A percentile compares a stretch with the other conserved stretches of the same genome.
Evolutionary conservation across 805 yeast species (phyloP).

Genomic region (Metschnikowia aberdeeniae): DNA sequence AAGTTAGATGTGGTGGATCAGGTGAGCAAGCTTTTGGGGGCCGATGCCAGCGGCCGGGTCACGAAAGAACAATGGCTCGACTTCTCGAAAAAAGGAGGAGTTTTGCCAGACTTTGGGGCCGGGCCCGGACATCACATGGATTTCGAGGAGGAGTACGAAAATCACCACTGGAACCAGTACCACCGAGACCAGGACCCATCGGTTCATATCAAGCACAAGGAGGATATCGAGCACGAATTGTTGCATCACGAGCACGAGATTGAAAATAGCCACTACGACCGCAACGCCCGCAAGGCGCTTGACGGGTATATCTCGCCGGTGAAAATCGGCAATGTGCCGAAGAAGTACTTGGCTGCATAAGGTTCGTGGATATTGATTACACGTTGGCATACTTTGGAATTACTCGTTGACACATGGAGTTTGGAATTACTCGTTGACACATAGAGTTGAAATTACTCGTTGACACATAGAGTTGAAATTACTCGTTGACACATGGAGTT

Average conservation of each 20-base stretch:
- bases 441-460: too few species aligned
- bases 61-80: conserved; percentile 65
- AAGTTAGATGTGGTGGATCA: conserved; percentile 52
- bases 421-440: too few species aligned
- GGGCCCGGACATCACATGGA: conserved; percentile 95
- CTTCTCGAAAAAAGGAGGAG: conserved; percentile 59
- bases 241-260: conserved; percentile 84
- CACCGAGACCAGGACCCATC: conserved; percentile 80
- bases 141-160: conserved; percentile 89
- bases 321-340: conserved; percentile 5
- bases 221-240: conserved; percentile 84
- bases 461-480: too few species aligned
- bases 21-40: conserved; percentile 60
- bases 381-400: too few species aligned
- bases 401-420: too few species aligned
- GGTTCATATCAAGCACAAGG: conserved; percentile 73
- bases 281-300: conserved; percentile 26
- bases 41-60: conserved; percentile 60
- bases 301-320: conserved; percentile 30
- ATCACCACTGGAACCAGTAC: conserved; percentile 88
- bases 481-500: too few species aligned
- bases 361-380: neutral
- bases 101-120: conserved; percentile 85
- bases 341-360: conserved; percentile 18
- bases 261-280: conserved; percentile 47